A percentile compares a stretch with the other conserved stretches of the same genome.
These are phyloP conservation scores for Diutina catenulata DNA, from an alignment of 1,139 yeast species.

Conservation along the genomic window DNA sequence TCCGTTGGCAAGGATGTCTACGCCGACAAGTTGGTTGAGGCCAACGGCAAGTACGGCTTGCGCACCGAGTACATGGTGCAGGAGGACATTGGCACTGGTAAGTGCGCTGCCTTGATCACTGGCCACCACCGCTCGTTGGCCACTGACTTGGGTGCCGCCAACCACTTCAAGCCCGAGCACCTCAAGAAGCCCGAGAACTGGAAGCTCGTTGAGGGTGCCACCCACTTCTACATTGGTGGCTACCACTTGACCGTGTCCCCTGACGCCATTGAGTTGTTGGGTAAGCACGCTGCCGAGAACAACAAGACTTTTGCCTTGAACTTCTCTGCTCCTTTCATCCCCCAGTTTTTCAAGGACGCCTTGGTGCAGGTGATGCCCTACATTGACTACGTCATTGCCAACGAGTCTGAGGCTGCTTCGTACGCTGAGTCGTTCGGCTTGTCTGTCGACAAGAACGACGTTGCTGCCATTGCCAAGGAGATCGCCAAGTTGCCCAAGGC, in stretches of 20 bases:
- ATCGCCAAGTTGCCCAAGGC: slow-evolving; percentile 73
- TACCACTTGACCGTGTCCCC: slow-evolving; percentile 97
- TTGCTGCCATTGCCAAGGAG: slow-evolving; percentile 60
- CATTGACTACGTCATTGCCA: slow-evolving; percentile 87
- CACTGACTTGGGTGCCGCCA: slow-evolving; percentile 96
- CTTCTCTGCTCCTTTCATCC: slow-evolving; percentile 93
- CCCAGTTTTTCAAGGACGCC: slow-evolving; percentile 90
- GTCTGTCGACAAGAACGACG: slow-evolving; percentile 40
- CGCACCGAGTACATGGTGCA: slow-evolving; percentile 76
- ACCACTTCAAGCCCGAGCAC: slow-evolving; percentile 87
- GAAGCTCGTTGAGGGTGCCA: slow-evolving; percentile 71
- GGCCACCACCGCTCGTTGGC: slow-evolving; percentile 86
- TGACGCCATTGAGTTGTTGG: slow-evolving; percentile 80
- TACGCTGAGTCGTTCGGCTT: slow-evolving; percentile 78
- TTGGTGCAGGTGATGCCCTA: slow-evolving; percentile 72
- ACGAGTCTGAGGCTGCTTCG: slow-evolving; percentile 94
- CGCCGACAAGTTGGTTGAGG: slow-evolving; percentile 68
- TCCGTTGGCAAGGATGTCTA: slow-evolving; percentile 91
- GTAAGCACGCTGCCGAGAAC: slow-evolving; percentile 78
- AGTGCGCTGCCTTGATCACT: slow-evolving; percentile 92
- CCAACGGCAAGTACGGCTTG: slow-evolving; percentile 84
- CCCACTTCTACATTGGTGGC: slow-evolving; percentile 87
- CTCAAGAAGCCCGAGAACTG: slow-evolving; percentile 85
- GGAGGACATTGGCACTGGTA: slow-evolving; percentile 75
- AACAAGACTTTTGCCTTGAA: slow-evolving; percentile 80